phyloP scores from a whole-genome alignment of 768 basidiomycete genomes.

The Strobilomyces dryophilus region DNA sequence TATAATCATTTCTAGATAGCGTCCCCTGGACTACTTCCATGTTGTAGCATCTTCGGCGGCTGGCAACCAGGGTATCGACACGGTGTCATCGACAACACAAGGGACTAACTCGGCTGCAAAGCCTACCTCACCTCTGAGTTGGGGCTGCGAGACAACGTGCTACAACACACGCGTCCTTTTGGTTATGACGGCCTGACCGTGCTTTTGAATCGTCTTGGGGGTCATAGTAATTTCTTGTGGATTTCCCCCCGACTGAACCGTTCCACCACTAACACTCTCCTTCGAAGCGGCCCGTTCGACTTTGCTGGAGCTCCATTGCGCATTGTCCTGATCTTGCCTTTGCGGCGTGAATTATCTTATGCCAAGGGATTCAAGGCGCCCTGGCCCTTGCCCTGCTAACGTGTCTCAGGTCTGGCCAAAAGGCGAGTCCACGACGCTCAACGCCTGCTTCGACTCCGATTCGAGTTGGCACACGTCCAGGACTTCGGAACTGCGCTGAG shows the following conservation, averaged over 20 bases:
- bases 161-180: slow-evolving; percentile 22
- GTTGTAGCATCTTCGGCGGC: too few relatives aligned
- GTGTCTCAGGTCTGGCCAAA: slow-evolving; percentile 28
- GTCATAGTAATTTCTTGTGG: slow-evolving; percentile 3
- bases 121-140: too few relatives aligned
- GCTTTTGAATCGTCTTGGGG: slow-evolving; percentile 23
- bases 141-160: too few relatives aligned
- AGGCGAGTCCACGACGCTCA: slow-evolving; percentile 7
- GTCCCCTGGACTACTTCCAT: too few relatives aligned
- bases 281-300: too few relatives aligned
- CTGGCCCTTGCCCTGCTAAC: too few relatives aligned
- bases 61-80: too few relatives aligned
- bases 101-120: too few relatives aligned
- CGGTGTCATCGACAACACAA: too few relatives aligned
- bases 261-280: too few relatives aligned
- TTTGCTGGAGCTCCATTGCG: slow-evolving; percentile 25
- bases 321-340: slow-evolving; percentile 21
- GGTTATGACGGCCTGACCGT: slow-evolving; percentile 20
- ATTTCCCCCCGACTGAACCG: not conserved
- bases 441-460: not conserved
- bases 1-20: too few relatives aligned
- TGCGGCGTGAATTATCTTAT: slow-evolving; percentile 16
- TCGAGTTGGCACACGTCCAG: not conserved
- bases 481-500: slow-evolving; percentile 1
- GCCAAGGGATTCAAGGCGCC: slow-evolving; percentile 13